Base-by-base conservation (phyloP, 495 filamentous ascomycete species). In the Neurospora tetrasperma region DNA sequence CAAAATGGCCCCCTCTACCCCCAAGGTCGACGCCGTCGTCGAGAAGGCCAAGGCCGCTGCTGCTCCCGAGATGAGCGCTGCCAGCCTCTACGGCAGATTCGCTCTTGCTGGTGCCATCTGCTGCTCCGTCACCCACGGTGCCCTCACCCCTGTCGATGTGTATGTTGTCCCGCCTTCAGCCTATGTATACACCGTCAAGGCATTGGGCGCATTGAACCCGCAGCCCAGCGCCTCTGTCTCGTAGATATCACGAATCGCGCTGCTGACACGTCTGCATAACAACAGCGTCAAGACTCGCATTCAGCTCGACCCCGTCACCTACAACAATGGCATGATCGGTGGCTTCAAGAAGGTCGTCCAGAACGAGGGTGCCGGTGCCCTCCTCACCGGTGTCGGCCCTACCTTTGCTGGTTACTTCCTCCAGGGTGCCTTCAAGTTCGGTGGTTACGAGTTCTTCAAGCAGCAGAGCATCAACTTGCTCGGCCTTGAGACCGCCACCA, bases 371-470 rank as follows among this genome's bases (percentile, higher is more conserved):
- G 93, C 92, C 78, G 92, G 92, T 81, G 93, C 93, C 81, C 91
- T 97, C 75, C 86, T 94, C 78, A 97, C 93, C 77, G 93, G 93
- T 84, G 88, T 90, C 82, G 93, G 93, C 76, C 93, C 93, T 77
- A 96, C 93, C 80, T 89, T 89, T 74, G 93, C 93, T 79, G 93
- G 93, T 79, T 97, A 97, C 88, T 96, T 96, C 90, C 91, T 97
- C 78, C 93, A 97, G 86, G 93, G 93, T 78, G 91, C 92, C 79
- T 90, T 96, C 90, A 97, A 97, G 86, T 97, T 97, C 84, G 93
- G 93, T 82, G 93, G 93, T 79, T 97, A 97, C 80, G 93, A 97
- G 84, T 89, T 96, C 81, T 97, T 97, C 90, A 97, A 97, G 91
- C 90, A 94, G 85, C 93, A 96, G 84, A 86, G 84, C 75, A 94